Evolutionary conservation across 148 eudicot genomes (phyloP).

Genomic region (Fagopyrum tataricum): DNA sequence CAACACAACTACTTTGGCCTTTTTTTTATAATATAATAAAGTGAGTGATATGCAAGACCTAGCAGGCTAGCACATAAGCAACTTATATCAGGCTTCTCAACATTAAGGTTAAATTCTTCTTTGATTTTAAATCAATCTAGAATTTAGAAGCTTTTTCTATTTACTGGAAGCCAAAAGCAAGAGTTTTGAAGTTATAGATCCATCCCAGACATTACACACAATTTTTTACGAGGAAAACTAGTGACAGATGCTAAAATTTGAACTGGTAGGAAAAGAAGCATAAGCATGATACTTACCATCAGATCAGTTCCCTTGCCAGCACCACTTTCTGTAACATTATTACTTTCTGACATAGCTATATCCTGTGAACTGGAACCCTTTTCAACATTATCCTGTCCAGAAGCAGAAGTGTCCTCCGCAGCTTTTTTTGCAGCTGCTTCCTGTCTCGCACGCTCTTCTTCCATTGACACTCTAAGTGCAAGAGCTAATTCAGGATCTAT

Average conservation of each 20-base stretch:
- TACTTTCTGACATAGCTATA: conserved; percentile 72
- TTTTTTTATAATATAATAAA: neutral
- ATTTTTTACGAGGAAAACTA: neutral
- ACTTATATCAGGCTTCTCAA: neutral
- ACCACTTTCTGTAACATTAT: conserved; percentile 43
- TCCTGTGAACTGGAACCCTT: conserved; percentile 69
- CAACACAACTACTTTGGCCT: neutral
- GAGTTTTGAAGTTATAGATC: neutral
- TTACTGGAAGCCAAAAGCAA: neutral
- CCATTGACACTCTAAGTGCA: conserved; percentile 98
- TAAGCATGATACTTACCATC: conserved; percentile 29
- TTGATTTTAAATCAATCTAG: neutral
- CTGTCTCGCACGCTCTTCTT: conserved; percentile 99
- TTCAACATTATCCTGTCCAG: conserved; percentile 58
- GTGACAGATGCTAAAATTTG: neutral
- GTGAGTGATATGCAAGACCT: neutral
- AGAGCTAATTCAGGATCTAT: conserved; percentile 97
- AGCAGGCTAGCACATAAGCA: neutral
- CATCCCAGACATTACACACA: too few species aligned
- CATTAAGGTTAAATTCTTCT: neutral
- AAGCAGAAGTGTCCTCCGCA: conserved; percentile 67
- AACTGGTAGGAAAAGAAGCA: neutral
- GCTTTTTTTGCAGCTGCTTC: conserved; percentile 98
- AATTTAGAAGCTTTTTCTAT: neutral
- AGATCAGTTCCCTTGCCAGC: conserved; percentile 51